phyloP scores from a whole-genome alignment of 352 stramenopile species.

The Phytophthora sansomeana region DNA sequence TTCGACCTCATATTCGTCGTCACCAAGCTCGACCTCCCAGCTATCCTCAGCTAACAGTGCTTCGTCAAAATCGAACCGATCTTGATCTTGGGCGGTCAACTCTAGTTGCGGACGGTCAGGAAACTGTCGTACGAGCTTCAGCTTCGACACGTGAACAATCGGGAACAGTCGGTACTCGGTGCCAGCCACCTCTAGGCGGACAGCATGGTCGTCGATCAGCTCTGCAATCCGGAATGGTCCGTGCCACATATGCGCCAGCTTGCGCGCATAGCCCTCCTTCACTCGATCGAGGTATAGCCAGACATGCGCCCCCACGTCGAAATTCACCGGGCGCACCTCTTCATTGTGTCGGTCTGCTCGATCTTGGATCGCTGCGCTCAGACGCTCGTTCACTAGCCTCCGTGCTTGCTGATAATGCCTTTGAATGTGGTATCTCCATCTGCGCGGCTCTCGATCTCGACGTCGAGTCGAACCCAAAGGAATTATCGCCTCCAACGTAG shows the following conservation, averaged over 20 bases:
- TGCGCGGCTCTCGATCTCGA: too few species aligned
- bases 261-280: background rate
- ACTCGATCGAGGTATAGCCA: conserved; percentile 15
- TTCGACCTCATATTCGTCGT: too few species aligned
- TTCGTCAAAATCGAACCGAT: too few species aligned
- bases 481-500: too few species aligned
- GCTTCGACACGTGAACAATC: background rate
- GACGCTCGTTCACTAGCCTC: background rate
- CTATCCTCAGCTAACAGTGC: too few species aligned
- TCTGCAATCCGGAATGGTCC: background rate
- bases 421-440: conserved; percentile 14
- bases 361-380: background rate
- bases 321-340: background rate
- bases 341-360: conserved; percentile 7
- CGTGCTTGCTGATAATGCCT: conserved; percentile 8
- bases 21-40: too few species aligned
- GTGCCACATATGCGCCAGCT: background rate
- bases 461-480: too few species aligned
- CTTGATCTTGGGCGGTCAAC: too few species aligned
- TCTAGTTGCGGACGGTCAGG: background rate
- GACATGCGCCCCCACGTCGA: background rate
- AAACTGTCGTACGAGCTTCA: background rate
- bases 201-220: background rate
- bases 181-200: background rate
- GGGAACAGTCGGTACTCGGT: background rate